Conservation (phyloP, 208 protist genomes). For the Acanthamoeba royreba region DNA sequence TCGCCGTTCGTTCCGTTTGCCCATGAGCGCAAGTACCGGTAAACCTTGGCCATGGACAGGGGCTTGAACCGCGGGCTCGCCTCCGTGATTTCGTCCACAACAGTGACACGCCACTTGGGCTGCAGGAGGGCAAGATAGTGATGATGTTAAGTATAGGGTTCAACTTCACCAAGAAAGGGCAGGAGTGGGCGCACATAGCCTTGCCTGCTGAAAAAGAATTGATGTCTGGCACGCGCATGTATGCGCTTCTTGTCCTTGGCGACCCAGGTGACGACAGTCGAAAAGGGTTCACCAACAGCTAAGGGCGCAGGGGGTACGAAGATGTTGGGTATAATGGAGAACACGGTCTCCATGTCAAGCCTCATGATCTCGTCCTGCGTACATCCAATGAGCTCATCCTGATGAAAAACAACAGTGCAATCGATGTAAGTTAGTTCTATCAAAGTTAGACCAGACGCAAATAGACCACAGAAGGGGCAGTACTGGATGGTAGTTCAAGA, state of each 20-base stretch:
- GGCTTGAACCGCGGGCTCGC: background rate
- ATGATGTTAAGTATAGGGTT: background rate
- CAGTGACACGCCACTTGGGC: background rate
- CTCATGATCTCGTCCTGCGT: background rate
- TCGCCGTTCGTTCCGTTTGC: background rate
- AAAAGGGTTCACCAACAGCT: background rate
- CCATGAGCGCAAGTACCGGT: slow-evolving; percentile 36
- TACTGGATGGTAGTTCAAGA: background rate
- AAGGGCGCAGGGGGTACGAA: background rate
- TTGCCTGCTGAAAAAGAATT: slow-evolving; percentile 8
- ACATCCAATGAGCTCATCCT: background rate
- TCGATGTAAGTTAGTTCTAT: background rate
- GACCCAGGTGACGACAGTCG: background rate
- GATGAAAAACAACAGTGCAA: background rate
- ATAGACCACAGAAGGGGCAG: background rate
- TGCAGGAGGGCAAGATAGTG: background rate
- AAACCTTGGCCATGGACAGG: slow-evolving; percentile 24
- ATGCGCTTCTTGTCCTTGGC: background rate
- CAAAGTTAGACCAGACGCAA: background rate
- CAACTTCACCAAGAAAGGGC: background rate
- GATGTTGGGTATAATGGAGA: background rate
- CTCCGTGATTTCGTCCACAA: background rate
- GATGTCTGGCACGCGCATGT: background rate
- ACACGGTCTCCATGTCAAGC: background rate
- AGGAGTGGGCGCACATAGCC: background rate